Percentiles rank a stretch among this genome's conserved stretches.
phyloP scores from a whole-genome alignment of 2,329 filamentous ascomycete species.

The Tolypocladium nubicola region DNA sequence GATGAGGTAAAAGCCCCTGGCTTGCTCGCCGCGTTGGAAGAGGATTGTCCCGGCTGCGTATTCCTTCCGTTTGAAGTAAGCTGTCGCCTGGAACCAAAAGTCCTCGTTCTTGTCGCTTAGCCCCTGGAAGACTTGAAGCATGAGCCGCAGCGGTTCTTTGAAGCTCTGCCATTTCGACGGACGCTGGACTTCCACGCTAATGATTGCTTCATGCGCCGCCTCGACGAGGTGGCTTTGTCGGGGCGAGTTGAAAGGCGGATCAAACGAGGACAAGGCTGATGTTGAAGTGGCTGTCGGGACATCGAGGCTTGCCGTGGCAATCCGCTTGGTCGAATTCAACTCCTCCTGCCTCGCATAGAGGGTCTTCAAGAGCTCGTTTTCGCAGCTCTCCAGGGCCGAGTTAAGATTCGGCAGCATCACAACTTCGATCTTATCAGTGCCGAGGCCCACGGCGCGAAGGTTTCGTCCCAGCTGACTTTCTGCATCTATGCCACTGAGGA shows the following conservation, averaged over 20 bases:
- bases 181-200: slow-evolving; percentile 48
- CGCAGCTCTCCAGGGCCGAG: slow-evolving; percentile 84
- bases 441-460: slow-evolving; percentile 75
- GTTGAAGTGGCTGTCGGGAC: slow-evolving; percentile 29
- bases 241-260: slow-evolving; percentile 60
- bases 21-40: slow-evolving; percentile 65
- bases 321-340: slow-evolving; percentile 32
- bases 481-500: slow-evolving; percentile 73
- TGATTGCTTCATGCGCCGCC: slow-evolving; percentile 67
- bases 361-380: slow-evolving; percentile 82
- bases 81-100: slow-evolving; percentile 78
- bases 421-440: slow-evolving; percentile 61
- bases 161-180: slow-evolving; percentile 72
- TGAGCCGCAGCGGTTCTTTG: slow-evolving; percentile 79
- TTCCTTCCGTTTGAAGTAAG: slow-evolving; percentile 63
- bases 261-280: slow-evolving; percentile 22
- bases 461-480: slow-evolving; percentile 66
- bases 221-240: slow-evolving; percentile 66
- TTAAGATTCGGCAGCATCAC: slow-evolving; percentile 83
- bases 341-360: slow-evolving; percentile 63
- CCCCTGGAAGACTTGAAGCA: slow-evolving; percentile 91
- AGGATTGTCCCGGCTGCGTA: slow-evolving; percentile 61
- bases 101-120: slow-evolving; percentile 80
- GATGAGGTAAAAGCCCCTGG: slow-evolving; percentile 80
- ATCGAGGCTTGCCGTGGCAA: slow-evolving; percentile 33